phyloP scores from a whole-genome alignment of 2,329 filamentous ascomycete species.

The Aspergillus spinulosporus region DNA sequence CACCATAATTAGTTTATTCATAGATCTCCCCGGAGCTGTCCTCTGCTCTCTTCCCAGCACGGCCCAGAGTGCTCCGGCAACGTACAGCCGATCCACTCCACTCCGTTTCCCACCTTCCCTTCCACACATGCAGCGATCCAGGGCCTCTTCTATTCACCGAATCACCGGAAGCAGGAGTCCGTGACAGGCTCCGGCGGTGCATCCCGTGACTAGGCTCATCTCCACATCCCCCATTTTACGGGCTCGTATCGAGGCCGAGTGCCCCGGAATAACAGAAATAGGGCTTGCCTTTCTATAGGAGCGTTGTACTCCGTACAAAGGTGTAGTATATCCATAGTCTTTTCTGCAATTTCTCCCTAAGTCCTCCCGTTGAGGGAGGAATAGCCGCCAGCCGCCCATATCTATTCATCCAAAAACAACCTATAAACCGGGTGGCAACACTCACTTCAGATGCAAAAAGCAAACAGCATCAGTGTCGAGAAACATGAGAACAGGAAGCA shows the following conservation, averaged over 20 bases:
- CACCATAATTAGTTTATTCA: not conserved
- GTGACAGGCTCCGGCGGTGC: not conserved
- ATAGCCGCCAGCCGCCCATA: constrained; percentile 12
- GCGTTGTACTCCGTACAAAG: constrained; percentile 1
- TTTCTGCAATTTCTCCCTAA: not conserved
- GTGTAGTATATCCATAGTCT: not conserved
- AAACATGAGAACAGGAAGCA: not conserved
- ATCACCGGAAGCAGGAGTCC: constrained; percentile 18
- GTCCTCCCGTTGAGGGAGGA: not conserved
- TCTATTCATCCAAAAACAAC: constrained; percentile 1
- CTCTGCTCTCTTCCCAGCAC: constrained; percentile 13
- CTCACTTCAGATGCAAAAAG: not conserved
- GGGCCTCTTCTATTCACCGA: not conserved
- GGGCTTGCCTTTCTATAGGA: constrained; percentile 3
- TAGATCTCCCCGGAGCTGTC: constrained; percentile 10
- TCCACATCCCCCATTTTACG: constrained; percentile 3
- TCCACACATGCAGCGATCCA: constrained; percentile 12
- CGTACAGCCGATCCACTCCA: constrained; percentile 17
- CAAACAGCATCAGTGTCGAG: not conserved
- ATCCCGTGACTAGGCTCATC: constrained; percentile 8
- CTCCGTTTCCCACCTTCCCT: constrained; percentile 8
- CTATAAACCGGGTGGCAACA: not conserved
- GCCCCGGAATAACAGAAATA: not conserved
- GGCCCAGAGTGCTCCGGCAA: constrained; percentile 38
- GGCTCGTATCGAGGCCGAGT: not conserved